Evolutionary conservation across 148 eudicot genomes (phyloP).

Genomic region (Camellia sinensis): DNA sequence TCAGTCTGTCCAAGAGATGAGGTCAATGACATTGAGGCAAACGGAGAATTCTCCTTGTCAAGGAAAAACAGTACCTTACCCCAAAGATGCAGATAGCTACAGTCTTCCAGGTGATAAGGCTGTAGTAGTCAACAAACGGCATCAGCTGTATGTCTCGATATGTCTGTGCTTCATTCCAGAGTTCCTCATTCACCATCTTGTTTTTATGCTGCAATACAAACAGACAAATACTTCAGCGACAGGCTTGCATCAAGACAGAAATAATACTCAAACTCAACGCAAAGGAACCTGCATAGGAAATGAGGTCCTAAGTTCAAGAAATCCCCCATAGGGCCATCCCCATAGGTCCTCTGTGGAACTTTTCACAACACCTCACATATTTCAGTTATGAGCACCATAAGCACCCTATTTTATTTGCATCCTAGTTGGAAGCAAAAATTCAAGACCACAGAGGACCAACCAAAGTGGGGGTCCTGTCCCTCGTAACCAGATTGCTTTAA

Average conservation of each 20-base stretch:
- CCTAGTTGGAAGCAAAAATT: neutral
- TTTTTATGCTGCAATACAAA: slow-evolving; percentile 65
- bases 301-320: neutral
- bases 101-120: slow-evolving; percentile 92
- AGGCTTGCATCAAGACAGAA: neutral
- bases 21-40: slow-evolving; percentile 25
- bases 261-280: neutral
- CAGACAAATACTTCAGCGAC: slow-evolving; percentile 1
- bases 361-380: neutral
- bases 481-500: neutral
- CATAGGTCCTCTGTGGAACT: neutral
- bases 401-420: neutral
- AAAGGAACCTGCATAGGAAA: neutral
- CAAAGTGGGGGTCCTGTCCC: neutral
- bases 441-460: neutral
- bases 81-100: slow-evolving; percentile 88
- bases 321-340: neutral
- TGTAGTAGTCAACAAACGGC: slow-evolving; percentile 97
- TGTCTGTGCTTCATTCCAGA: slow-evolving; percentile 88
- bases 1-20: slow-evolving; percentile 62
- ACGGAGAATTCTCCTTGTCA: slow-evolving; percentile 4
- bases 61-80: slow-evolving; percentile 45
- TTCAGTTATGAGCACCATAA: neutral
- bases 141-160: slow-evolving; percentile 83
- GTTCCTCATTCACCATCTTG: slow-evolving; percentile 89